Evolutionary conservation across 257 asterid species (phyloP), one percentile per base, ranked within the genome.

Genomic region (Solanum appendiculatum): DNA sequence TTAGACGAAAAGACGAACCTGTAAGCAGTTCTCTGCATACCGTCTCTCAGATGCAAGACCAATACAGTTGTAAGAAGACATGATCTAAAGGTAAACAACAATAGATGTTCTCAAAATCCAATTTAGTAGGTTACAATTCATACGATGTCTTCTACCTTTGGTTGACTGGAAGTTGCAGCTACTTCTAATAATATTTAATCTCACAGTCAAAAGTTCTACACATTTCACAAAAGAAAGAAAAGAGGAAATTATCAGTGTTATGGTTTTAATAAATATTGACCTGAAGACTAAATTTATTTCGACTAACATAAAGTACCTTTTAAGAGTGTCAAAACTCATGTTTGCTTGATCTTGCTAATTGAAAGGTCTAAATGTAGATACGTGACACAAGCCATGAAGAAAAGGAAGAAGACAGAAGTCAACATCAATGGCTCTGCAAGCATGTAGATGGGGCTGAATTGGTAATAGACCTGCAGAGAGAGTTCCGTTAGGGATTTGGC

Each of bases 341-440:
- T 36, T 29, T 63, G 81, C 33, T 88, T 88, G 89, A 89, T 88
- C 91, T 96, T 96, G 90, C 96, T 89, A 69, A 97, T 87, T 1
- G 99, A 93, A 82, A 96, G 92, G 90, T 96, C 99, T 66, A 92
- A 87, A 91, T 95, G 98, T 87, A 94, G 95, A 91, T 95, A 97
- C n/a, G 95, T 95, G 64, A 94, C 87, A 87, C 90, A 94, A 78
- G 96, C 91, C 86, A 89, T 68, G 86, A 97, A 97, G 89, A 95
- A 90, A 36, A 96, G 91, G 93, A 96, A 94, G 91, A 96, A 97
- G 36, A 92, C 97, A 73, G 98, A 90, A 86, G 54, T 91, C 44
- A 97, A 91, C 98, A 97, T 95, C 95, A 97, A 60, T 72, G 99
- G 99, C 90, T 97, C 99, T 1, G 99, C 99, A 42, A 97, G 98